Conservation (phyloP, 2,329 filamentous ascomycete genomes). For the Fusarium avenaceum region DNA sequence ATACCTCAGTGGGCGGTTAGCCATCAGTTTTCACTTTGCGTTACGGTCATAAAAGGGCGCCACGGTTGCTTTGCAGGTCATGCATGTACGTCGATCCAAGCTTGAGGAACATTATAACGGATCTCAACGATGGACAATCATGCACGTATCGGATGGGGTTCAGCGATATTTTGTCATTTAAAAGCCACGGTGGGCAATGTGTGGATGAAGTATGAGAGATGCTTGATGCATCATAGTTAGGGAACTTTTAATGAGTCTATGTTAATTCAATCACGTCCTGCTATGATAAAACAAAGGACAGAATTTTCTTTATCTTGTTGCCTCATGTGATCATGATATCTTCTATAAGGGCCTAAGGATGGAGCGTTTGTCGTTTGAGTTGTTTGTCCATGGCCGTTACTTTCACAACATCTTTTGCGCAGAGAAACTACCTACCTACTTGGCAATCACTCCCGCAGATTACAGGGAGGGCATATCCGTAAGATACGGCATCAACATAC, state of each 20-base stretch:
- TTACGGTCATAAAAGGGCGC: slow-evolving; percentile 50
- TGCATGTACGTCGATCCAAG: slow-evolving; percentile 18
- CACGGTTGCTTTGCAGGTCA: slow-evolving; percentile 35
- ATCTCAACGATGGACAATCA: slow-evolving; percentile 38
- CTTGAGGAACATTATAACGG: slow-evolving; percentile 24
- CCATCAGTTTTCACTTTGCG: slow-evolving; percentile 42
- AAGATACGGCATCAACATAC: no score
- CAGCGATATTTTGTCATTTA: slow-evolving; percentile 34
- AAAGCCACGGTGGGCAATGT: slow-evolving; percentile 27
- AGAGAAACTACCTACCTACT: no score
- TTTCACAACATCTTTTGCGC: no score
- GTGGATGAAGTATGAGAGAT: slow-evolving; percentile 30
- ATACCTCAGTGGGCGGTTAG: slow-evolving; percentile 50
- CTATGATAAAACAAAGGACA: slow-evolving; percentile 16
- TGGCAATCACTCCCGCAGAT: no score
- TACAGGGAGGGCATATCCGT: no score
- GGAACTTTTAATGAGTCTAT: slow-evolving; percentile 18
- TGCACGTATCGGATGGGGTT: slow-evolving; percentile 24
- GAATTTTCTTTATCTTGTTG: background rate
- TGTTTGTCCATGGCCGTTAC: background rate
- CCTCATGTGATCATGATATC: background rate
- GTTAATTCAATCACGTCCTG: slow-evolving; percentile 15
- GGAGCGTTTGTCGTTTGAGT: background rate
- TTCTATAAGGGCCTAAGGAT: background rate
- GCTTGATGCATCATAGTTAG: slow-evolving; percentile 33